Percentiles rank a stretch among this genome's conserved stretches.
phyloP scores from a whole-genome alignment of 305 asterid genomes.

The Rubia balearica region DNA sequence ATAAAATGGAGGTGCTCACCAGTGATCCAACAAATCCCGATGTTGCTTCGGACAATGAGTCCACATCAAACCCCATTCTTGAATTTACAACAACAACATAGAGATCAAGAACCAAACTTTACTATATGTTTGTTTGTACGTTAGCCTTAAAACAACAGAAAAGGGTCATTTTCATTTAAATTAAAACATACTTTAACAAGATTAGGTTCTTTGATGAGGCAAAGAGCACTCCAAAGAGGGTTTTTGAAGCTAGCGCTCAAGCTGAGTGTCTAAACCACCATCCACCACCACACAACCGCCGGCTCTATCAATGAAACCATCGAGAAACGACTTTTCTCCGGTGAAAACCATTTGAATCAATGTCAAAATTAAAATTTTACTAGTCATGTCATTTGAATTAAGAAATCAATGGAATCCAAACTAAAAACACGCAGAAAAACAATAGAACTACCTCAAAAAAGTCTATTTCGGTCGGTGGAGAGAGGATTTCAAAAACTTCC shows the following conservation, averaged over 20 bases:
- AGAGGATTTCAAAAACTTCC: too few species aligned
- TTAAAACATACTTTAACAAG: conserved; percentile 36
- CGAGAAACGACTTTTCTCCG: conserved; percentile 17
- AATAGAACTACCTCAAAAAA: too few species aligned
- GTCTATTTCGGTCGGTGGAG: too few species aligned
- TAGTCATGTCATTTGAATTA: too few species aligned
- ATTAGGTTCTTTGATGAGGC: conserved; percentile 54
- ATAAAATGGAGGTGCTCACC: conserved; percentile 77
- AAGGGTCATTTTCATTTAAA: neutral
- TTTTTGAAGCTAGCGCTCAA: conserved; percentile 64
- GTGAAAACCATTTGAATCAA: conserved; percentile 8
- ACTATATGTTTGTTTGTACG: neutral
- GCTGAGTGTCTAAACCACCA: conserved; percentile 76
- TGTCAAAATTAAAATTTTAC: too few species aligned
- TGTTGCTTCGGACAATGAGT: conserved; percentile 74
- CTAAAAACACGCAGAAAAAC: too few species aligned
- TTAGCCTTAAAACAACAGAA: neutral
- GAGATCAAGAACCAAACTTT: neutral
- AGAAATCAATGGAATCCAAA: too few species aligned
- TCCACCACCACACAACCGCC: conserved; percentile 83
- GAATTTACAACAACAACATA: neutral
- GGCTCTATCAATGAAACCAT: conserved; percentile 39
- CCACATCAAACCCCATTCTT: conserved; percentile 41
- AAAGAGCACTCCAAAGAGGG: conserved; percentile 81
- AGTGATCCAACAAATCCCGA: conserved; percentile 88